Base-by-base conservation (phyloP, 306 rosid genomes). In the Prunus kanzakura region DNA sequence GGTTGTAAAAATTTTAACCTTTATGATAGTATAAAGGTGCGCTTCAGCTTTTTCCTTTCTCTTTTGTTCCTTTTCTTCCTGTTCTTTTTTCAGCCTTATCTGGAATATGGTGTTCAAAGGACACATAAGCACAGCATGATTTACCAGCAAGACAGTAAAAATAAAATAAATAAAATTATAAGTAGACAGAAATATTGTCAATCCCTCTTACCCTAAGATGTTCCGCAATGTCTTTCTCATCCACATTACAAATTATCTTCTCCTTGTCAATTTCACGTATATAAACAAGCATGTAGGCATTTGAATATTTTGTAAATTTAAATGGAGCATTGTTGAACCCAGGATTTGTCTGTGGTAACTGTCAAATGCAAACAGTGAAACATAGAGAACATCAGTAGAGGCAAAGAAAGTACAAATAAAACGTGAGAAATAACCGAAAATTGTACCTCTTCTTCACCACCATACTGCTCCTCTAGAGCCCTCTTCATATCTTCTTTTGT, bases 1-100 rank as follows among this genome's bases (percentile, higher is more conserved):
- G 4, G 4, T 23, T 56, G n/a, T 19, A 65, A 38, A 67, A 6
- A 1, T 22, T 66, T 20, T 20, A 79, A 91, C 98, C 98, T 93
- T 93, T 85, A 93, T 93, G 69, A 93, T 91, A 72, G 98, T 93
- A 84, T 93, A 93, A 30, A 93, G 97, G 78, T 93, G 98, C 60
- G 98, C 97, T 84, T 93, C 98, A 13, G 98, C 98, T 77, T 93
- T 93, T 79, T 93, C 98, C 86, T 93, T 93, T 82, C 89, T 93
- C 84, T 91, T 93, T 60, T 89, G 96, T 73, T 93, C 98, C 83
- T 93, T 91, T 80, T 89, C 98, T 84, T 93, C 98, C 67, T 91
- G 98, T 82, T 91, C 98, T 79, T 93, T 93, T 85, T 93, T 93
- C 88, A 93, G 78, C 88, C 98, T 91, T 88, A 88, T 91, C 98